A percentile compares a stretch with the other conserved stretches of the same genome.
phyloP scores from a whole-genome alignment of 805 yeast species.

The Huiozyma naganishii region DNA sequence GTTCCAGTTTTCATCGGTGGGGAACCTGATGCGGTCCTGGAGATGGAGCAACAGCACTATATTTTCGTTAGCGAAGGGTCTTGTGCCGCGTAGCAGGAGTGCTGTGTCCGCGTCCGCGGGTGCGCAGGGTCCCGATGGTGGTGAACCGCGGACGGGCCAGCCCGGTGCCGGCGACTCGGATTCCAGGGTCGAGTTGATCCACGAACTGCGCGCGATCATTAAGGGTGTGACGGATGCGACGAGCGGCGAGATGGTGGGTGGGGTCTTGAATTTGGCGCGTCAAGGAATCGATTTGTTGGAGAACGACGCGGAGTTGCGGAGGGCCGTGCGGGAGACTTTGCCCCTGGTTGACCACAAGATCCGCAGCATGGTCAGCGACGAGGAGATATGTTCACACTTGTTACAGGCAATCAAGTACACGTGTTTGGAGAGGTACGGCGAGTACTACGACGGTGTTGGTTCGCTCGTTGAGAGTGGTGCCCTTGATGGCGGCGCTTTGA shows the following conservation, averaged over 20 bases:
- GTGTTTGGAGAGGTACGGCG: conserved; percentile 46
- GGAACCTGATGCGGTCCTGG: conserved; percentile 36
- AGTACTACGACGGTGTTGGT: conserved; percentile 28
- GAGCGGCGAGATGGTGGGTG: conserved; percentile 33
- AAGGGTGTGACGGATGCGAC: conserved; percentile 57
- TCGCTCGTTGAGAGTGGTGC: conserved; percentile 5
- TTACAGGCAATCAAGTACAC: conserved; percentile 59
- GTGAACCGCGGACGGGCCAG: neutral
- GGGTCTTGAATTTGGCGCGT: neutral
- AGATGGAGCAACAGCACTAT: conserved; percentile 14
- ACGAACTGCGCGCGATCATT: conserved; percentile 60
- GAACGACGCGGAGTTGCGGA: conserved; percentile 33
- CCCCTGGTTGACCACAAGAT: conserved; percentile 47
- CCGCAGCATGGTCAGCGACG: conserved; percentile 44
- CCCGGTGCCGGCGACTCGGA: conserved; percentile 38
- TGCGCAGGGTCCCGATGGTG: neutral
- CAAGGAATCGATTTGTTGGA: conserved; percentile 10
- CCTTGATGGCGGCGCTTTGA: conserved; percentile 13
- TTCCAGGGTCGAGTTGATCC: conserved; percentile 60
- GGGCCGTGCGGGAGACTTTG: conserved; percentile 40
- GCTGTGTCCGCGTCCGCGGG: neutral
- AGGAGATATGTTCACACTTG: conserved; percentile 38
- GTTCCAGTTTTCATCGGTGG: conserved; percentile 72
- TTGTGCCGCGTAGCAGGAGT: conserved; percentile 4
- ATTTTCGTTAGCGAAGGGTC: conserved; percentile 7